phyloP scores from a whole-genome alignment of 495 filamentous ascomycete genomes.

The Neurospora sp. region DNA sequence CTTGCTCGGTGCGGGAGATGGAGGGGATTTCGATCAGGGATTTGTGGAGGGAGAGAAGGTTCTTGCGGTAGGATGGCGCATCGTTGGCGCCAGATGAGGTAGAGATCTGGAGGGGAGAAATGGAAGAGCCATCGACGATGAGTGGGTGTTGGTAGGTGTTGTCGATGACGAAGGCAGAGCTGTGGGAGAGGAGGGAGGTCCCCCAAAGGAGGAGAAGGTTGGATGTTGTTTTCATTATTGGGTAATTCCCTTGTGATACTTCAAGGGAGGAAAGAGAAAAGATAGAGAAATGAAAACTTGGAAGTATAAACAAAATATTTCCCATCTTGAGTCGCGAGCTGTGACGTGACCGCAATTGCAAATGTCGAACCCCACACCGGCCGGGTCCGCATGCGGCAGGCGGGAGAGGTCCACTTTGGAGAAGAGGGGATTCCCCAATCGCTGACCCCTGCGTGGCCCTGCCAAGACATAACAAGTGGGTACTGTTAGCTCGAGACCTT shows the following conservation, averaged over 20 bases:
- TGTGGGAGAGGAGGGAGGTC: background rate
- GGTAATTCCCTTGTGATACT: background rate
- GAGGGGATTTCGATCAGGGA: slow-evolving; percentile 67
- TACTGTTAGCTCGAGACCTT: too few species aligned
- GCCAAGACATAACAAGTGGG: background rate
- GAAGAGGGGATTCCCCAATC: background rate
- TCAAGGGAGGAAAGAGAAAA: background rate
- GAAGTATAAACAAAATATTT: background rate
- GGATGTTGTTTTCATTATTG: background rate
- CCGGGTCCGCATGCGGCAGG: background rate
- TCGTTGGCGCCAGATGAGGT: background rate
- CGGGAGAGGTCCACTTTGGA: background rate
- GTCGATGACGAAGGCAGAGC: background rate
- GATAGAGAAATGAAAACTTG: background rate
- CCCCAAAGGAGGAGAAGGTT: background rate
- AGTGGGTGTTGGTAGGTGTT: background rate
- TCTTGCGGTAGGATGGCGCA: slow-evolving; percentile 27
- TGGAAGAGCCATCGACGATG: background rate
- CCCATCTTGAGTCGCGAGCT: background rate
- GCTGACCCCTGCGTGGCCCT: background rate
- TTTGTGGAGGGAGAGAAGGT: slow-evolving; percentile 68
- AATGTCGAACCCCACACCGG: background rate
- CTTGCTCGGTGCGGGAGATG: slow-evolving; percentile 61
- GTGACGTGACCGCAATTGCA: background rate
- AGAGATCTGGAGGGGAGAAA: background rate